A percentile compares a stretch with the other conserved stretches of the same genome.
Evolutionary conservation across 768 basidiomycete genomes (phyloP).

Genomic region (Candolleomyces eurysporus): DNA sequence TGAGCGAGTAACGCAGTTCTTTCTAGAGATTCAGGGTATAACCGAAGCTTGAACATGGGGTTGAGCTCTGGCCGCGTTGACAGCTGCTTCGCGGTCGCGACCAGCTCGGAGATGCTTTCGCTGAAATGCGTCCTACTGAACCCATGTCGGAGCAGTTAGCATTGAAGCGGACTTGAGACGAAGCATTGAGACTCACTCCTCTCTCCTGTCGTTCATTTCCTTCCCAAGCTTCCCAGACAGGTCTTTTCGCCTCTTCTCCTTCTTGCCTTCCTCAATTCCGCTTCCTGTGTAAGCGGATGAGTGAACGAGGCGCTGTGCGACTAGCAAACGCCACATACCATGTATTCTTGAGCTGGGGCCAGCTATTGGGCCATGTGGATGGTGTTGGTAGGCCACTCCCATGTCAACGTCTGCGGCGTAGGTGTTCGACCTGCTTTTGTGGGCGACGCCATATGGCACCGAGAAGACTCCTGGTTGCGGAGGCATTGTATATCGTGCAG

Average conservation of each 20-base stretch:
- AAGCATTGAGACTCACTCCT: conserved; percentile 53
- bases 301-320: neutral
- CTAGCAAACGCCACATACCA: conserved; percentile 26
- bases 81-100: conserved; percentile 57
- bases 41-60: conserved; percentile 63
- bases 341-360: conserved; percentile 43
- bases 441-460: conserved; percentile 48
- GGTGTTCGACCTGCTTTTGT: conserved; percentile 17
- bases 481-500: conserved; percentile 42
- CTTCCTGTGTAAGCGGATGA: neutral
- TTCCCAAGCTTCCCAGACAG: conserved; percentile 67
- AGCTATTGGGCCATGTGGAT: conserved; percentile 36
- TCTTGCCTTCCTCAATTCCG: conserved; percentile 43
- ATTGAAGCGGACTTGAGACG: conserved; percentile 1
- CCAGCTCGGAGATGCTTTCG: conserved; percentile 62
- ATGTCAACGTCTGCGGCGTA: conserved; percentile 26
- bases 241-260: conserved; percentile 69
- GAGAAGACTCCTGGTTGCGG: conserved; percentile 71
- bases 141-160: conserved; percentile 11
- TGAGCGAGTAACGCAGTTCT: conserved; percentile 73
- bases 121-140: conserved; percentile 57
- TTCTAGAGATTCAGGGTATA: conserved; percentile 73
- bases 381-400: conserved; percentile 32
- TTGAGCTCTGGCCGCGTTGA: conserved; percentile 66
- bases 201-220: conserved; percentile 71